These are phyloP conservation scores for Neobulgaria alba DNA, from an alignment of 2,329 filamentous ascomycete genomes.

Conservation along the genomic window DNA sequence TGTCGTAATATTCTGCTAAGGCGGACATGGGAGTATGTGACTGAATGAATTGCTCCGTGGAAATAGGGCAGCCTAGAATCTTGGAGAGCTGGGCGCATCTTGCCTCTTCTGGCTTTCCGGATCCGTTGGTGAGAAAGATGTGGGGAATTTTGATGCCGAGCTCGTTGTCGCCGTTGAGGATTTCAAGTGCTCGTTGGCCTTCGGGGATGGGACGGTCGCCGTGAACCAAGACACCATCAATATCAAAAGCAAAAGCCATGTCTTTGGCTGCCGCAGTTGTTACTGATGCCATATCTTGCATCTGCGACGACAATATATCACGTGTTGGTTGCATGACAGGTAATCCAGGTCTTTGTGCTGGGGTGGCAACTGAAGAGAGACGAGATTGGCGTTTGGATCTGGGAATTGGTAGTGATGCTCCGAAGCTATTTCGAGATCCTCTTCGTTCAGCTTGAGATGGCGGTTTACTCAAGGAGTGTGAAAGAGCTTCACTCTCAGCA, in stretches of 20 bases:
- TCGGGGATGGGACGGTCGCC: slow-evolving; percentile 63
- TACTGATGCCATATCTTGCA: slow-evolving; percentile 57
- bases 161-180: slow-evolving; percentile 67
- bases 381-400: slow-evolving; percentile 60
- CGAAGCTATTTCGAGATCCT: slow-evolving; percentile 68
- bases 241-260: slow-evolving; percentile 76
- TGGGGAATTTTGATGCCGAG: slow-evolving; percentile 67
- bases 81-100: slow-evolving; percentile 58
- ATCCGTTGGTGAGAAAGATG: slow-evolving; percentile 69
- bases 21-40: slow-evolving; percentile 69
- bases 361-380: slow-evolving; percentile 51
- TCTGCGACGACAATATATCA: slow-evolving; percentile 60
- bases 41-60: slow-evolving; percentile 68
- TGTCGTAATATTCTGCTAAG: slow-evolving; percentile 66
- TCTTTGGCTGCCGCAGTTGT: slow-evolving; percentile 60
- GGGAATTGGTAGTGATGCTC: slow-evolving; percentile 63
- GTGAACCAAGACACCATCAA: slow-evolving; percentile 67
- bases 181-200: slow-evolving; percentile 56
- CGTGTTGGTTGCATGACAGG: slow-evolving; percentile 51
- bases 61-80: slow-evolving; percentile 57
- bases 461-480: too few species aligned
- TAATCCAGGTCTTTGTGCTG: slow-evolving; percentile 45
- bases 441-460: too few species aligned
- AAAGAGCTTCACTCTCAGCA: too few species aligned
- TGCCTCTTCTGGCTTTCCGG: slow-evolving; percentile 58